Evolutionary conservation across 768 basidiomycete genomes (phyloP), one percentile per base, ranked within the genome.

Genomic region (Holtermannia corniformis): DNA sequence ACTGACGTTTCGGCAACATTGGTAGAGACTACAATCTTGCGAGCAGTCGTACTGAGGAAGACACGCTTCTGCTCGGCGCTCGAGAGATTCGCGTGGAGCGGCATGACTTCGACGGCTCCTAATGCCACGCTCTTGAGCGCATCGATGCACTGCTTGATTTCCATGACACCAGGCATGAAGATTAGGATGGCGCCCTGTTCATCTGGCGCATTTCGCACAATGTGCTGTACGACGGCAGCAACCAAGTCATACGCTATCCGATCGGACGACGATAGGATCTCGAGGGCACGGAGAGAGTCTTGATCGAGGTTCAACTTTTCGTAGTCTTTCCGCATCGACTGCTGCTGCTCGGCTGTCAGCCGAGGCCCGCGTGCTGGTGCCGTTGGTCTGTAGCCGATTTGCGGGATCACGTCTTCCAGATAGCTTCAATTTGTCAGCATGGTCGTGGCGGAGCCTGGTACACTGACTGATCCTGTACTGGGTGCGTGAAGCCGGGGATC

Each of bases 151-250:
- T 84, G 81, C 19, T 81, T 79, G 58, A 90, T 90, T 64, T 90
- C 87, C 71, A 85, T 85, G 1, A 89, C 84, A 68, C 91, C 91
- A n/a, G 88, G 82, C 50, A 91, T 76, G 73, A 96, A 96, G 42
- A 95, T 80, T 21, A 96, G 77, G 43, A 95, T 81, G 4, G 84
- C 89, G 2, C 82, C 85, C 7, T 67, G 59, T 2, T 67, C 71
- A 24, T 76, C 75, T 12, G 75, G 63, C 37, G 68, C 56, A 21
- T 76, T 79, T 4, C 73, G 67, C 13, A 82, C 68, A 51, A 90
- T 83, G 59, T 87, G 75, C 25, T 76, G 73, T 7, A 88, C 80
- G 12, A 86, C 75, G 0, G 79, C 74, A 5, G 82, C 80, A 37
- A 92, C 78, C 2, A 92, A 76, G 80, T 86, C 62, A 41, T 82